phyloP scores from a whole-genome alignment of 257 asterid species.

The Agastache rugosa region DNA sequence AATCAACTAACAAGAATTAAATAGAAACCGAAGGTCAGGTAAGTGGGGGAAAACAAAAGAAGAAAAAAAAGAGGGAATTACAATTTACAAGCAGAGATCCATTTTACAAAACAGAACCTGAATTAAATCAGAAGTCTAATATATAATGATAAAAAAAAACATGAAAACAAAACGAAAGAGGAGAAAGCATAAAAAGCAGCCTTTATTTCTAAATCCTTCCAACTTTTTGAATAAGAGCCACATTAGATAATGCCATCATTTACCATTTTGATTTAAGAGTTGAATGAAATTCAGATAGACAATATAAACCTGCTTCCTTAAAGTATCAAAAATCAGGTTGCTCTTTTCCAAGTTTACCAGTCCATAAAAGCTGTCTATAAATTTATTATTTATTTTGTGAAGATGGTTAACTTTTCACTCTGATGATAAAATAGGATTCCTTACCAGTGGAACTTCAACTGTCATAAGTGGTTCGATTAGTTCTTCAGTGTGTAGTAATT shows the following conservation, averaged over 20 bases:
- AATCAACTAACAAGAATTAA: slow-evolving; percentile 26
- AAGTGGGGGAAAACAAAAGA: neutral
- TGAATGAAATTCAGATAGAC: slow-evolving; percentile 13
- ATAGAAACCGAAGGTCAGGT: slow-evolving; percentile 20
- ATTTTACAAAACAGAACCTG: slow-evolving; percentile 2
- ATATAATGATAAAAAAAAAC: neutral
- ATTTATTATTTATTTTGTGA: neutral
- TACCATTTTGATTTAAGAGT: slow-evolving; percentile 25
- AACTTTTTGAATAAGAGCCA: neutral
- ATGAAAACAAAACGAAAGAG: neutral
- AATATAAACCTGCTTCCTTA: neutral
- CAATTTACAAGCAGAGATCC: slow-evolving; percentile 28
- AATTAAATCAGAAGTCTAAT: slow-evolving; percentile 18
- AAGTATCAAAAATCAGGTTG: too few relatives aligned
- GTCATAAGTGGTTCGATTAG: slow-evolving; percentile 72
- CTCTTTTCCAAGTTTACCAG: too few relatives aligned
- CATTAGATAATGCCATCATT: slow-evolving; percentile 4
- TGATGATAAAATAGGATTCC: slow-evolving; percentile 35
- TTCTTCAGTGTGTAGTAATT: slow-evolving; percentile 75
- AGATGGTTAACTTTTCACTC: slow-evolving; percentile 18
- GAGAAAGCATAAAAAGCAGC: slow-evolving; percentile 1
- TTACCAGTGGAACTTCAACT: slow-evolving; percentile 85
- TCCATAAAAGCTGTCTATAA: neutral
- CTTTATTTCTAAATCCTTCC: neutral
- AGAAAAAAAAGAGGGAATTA: neutral